Evolutionary conservation across 2,329 filamentous ascomycete genomes (phyloP), one percentile per base, ranked within the genome.

Genomic region (Penicillium sp.): DNA sequence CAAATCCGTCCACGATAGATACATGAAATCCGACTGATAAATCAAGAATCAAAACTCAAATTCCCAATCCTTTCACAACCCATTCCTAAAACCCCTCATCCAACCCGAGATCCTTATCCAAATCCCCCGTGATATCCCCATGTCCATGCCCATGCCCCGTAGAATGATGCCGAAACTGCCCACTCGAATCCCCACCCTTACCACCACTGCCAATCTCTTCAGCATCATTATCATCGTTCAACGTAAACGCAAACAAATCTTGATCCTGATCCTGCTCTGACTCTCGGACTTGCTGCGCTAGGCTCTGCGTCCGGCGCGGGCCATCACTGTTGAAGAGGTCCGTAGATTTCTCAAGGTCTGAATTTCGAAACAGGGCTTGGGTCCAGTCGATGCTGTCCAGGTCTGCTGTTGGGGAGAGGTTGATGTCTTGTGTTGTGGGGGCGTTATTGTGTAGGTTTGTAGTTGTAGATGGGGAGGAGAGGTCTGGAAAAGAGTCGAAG

Each of bases 91-190:
- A 74, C 45, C 70, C 66, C 3, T 74, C 73, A 64, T 74, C 70
- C 3, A 77, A 70, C 1, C 75, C 75, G 33, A 77, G 60, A 66
- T 77, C 75, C n/a, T 63, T 64, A 67, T 77, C 75, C 51, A 77
- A 57, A 67, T 77, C 75, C 3, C 75, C 75, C 0, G 75, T 77
- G 3, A 77, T 76, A 52, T 67, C 65, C 5, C 57, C 54, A 42
- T 61, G 65, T 7, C 28, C 49, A 52, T 66, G 57, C 14, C 45
- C 26, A 28, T 28, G 43, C 1, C 59, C 55, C 22, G 58, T 55
- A 28, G 65, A 64, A 42, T 58, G 58, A 48, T 64, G 56, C 2
- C 56, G 40, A n/a, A 22, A 25, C 4, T 30, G 25, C 1, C 11
- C 6, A 22, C 35, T 6, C 8, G 53, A 52, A 37, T 13, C 35